phyloP scores from a whole-genome alignment of 257 asterid species.

The Perilla frutescens region DNA sequence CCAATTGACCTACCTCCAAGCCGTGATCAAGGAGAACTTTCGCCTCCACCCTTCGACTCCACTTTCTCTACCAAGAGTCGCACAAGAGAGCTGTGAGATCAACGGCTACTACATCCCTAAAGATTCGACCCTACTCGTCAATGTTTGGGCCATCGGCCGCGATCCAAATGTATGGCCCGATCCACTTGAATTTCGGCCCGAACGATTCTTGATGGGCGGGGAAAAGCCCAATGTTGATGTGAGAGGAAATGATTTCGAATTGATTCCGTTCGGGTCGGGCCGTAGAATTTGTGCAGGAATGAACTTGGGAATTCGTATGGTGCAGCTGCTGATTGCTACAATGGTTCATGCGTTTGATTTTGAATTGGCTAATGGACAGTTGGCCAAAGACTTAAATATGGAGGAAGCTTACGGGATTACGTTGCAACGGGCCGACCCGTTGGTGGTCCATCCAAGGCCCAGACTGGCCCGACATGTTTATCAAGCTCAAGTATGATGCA shows the following conservation, averaged over 20 bases:
- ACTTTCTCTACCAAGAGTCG: conserved; percentile 79
- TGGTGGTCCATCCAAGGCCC: conserved; percentile 58
- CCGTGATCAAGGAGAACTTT: conserved; percentile 76
- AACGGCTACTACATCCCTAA: conserved; percentile 73
- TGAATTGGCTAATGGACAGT: conserved; percentile 51
- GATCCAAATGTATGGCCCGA: conserved; percentile 70
- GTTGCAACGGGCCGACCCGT: conserved; percentile 66
- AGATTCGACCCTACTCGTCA: conserved; percentile 75
- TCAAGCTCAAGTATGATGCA: conserved; percentile 5
- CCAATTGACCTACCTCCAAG: conserved; percentile 62
- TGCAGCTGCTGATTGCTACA: conserved; percentile 66
- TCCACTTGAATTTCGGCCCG: conserved; percentile 69
- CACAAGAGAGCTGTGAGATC: conserved; percentile 60
- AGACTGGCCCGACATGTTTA: conserved; percentile 57
- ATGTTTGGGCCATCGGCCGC: conserved; percentile 86
- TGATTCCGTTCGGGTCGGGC: conserved; percentile 91
- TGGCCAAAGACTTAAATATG: conserved; percentile 52
- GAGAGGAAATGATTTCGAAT: conserved; percentile 73
- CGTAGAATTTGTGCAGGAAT: conserved; percentile 86
- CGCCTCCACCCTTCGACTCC: conserved; percentile 94
- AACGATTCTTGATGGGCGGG: conserved; percentile 63
- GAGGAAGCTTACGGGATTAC: conserved; percentile 89
- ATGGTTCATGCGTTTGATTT: conserved; percentile 74
- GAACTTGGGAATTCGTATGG: conserved; percentile 77
- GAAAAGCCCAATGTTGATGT: conserved; percentile 68